Evolutionary conservation across 2,329 filamentous ascomycete genomes (phyloP), one percentile per base, ranked within the genome.

Genomic region (Bipolaris zeicola): DNA sequence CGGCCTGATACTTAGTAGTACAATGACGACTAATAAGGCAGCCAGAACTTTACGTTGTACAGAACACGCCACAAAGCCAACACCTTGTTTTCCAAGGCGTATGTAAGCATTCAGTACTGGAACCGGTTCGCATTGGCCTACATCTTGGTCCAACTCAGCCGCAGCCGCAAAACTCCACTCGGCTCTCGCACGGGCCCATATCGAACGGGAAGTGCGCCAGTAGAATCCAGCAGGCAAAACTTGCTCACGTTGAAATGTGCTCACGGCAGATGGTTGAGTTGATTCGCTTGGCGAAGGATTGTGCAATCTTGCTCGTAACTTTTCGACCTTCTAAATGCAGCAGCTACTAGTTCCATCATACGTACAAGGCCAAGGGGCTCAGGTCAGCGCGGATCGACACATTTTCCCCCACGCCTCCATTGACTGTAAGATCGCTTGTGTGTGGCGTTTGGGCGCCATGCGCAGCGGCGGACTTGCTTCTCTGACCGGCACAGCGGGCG

Each of bases 401-500:
- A 10, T 4, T 28, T 4, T 28, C 26, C 26, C 26, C 38, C 20
- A 41, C 20, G 38, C 38, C 8, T 14, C 20, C 20, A 22, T 14
- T 7, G 13, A 22, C 8, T 8, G 20, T 26, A 22, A 22, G 20
- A 41, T 41, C 22, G 14, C 22, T 24, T 24, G 13, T 4, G 13
- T 24, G 38, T 41, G 38, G 38, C 38, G 20, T 41, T 24, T 22
- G 20, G 38, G 20, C 38, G 20, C 14, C 20, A 41, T 41, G 38
- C 38, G 22, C 26, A 28, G 26, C 26, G 26, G 26, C 38, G 16
- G 22, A 41, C 8, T 22, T 18, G 38, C 18, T 41, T 20, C 20
- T 41, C 41, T 43, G n/a, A n/a, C 31, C 20, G 20, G 50, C 44
- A 38, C 39, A 44, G 41, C 33, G 41, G 50, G 39, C 22, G 50